Conservation (phyloP, 192 early-diverging fungal species). For the Gigaspora rosea region DNA sequence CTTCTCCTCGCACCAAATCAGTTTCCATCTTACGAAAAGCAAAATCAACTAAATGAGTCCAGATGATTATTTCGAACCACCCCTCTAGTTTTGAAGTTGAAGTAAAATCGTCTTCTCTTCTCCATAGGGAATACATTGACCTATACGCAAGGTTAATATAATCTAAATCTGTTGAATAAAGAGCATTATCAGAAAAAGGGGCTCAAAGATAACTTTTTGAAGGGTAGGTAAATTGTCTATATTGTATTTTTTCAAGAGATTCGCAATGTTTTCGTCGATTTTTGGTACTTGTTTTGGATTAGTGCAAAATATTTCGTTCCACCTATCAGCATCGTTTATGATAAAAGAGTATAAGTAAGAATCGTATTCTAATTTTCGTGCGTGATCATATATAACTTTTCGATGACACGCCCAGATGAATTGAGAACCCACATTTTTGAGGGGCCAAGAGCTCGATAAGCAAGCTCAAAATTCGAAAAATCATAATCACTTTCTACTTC, state of each 20-base stretch:
- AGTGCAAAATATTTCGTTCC: slow-evolving; percentile 14
- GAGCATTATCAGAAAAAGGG: slow-evolving; percentile 1
- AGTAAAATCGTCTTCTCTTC: not conserved
- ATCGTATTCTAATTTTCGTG: slow-evolving; percentile 13
- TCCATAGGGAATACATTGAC: not conserved
- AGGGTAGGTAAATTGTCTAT: slow-evolving; percentile 5
- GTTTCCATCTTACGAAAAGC: not conserved
- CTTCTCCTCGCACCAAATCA: not conserved
- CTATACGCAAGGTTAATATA: slow-evolving; percentile 11
- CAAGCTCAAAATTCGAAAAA: not conserved
- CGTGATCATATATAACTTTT: slow-evolving; percentile 22
- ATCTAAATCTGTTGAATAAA: slow-evolving; percentile 10
- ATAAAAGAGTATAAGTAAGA: slow-evolving; percentile 18
- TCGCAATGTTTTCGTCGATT: not conserved
- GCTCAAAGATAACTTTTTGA: slow-evolving; percentile 10
- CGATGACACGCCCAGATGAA: slow-evolving; percentile 1
- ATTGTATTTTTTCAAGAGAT: slow-evolving; percentile 11
- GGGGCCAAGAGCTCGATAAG: not conserved
- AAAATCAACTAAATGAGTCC: not conserved
- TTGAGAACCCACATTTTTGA: slow-evolving; percentile 7
- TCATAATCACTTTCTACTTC: not conserved
- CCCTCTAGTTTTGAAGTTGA: not conserved
- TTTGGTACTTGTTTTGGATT: slow-evolving; percentile 12
- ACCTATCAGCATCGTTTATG: slow-evolving; percentile 20
- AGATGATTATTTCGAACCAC: slow-evolving; percentile 15